phyloP scores from a whole-genome alignment of 306 rosid species.

The Clitoria ternatea region DNA sequence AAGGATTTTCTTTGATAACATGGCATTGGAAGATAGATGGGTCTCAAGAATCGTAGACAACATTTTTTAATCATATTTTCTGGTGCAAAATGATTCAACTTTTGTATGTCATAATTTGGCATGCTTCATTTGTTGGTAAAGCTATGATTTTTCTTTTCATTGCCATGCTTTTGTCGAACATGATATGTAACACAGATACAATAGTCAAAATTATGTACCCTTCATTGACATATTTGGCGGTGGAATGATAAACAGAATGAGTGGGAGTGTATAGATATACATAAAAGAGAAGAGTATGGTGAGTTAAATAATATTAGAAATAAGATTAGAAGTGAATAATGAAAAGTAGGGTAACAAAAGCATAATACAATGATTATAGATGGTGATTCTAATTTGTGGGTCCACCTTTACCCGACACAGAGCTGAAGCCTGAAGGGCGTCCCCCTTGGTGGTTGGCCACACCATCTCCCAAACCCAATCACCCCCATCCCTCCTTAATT shows the following conservation, averaged over 20 bases:
- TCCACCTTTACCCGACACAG: slow-evolving; percentile 57
- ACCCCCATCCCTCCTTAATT: slow-evolving; percentile 36
- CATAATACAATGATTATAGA: slow-evolving; percentile 61
- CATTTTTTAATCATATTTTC: background rate
- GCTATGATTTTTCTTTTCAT: background rate
- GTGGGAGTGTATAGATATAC: slow-evolving; percentile 36
- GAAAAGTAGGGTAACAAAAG: slow-evolving; percentile 33
- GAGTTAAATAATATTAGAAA: slow-evolving; percentile 27
- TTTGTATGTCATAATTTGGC: slow-evolving; percentile 16
- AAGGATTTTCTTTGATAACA: background rate
- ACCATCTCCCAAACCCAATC: slow-evolving; percentile 51
- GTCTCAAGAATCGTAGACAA: background rate
- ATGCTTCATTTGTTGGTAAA: slow-evolving; percentile 24
- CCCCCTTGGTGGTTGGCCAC: slow-evolving; percentile 58
- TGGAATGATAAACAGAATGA: slow-evolving; percentile 29
- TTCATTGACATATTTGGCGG: slow-evolving; percentile 17
- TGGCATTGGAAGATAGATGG: background rate
- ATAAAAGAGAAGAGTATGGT: slow-evolving; percentile 9
- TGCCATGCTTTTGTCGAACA: slow-evolving; percentile 28
- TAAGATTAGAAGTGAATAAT: slow-evolving; percentile 32
- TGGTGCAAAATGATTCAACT: background rate
- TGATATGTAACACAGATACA: background rate
- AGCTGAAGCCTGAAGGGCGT: slow-evolving; percentile 42
- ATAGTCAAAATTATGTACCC: slow-evolving; percentile 34
- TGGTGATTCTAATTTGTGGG: slow-evolving; percentile 91